Evolutionary conservation across 2,329 filamentous ascomycete genomes (phyloP), one percentile per base, ranked within the genome.

Genomic region (Cladosporium cucumerinum): DNA sequence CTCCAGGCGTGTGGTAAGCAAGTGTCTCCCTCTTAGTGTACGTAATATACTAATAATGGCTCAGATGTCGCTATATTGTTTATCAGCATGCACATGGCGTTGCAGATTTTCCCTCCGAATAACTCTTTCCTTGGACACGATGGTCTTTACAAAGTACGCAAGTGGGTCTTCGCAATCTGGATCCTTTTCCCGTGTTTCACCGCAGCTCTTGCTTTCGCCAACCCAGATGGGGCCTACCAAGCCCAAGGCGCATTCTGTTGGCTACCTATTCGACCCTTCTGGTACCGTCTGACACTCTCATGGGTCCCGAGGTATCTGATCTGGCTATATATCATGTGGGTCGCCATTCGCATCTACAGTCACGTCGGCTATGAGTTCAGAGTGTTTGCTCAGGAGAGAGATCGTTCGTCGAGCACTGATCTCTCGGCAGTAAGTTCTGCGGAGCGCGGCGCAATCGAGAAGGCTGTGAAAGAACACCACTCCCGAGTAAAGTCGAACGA

Each of bases 301-400:
- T 94, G 91, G 90, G 82, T 90, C 8, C 91, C 90, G 39, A 84
- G 90, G 58, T 92, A 92, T 68, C 69, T 90, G 39, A 87, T 92
- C 60, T 86, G 90, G 68, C 72, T 83, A 10, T 78, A 84, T 28
- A 89, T 93, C 67, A 77, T 91, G 36, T 75, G 81, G 30, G 84
- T 90, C 2, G 91, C 92, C 57, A 78, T 85, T 26, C 85, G 84
- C 7, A 87, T 93, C n/a, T 93, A 93, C 73, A 72, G 86, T 12
- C 89, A 91, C 68, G 86, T 93, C 8, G 79, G 80, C 0, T 70
- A 74, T 57, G 77, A 78, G 52, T 81, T 84, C 67, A 77, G 76
- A 16, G 68, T 80, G 2, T 77, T 77, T 66, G 74, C 72, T 2
- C 67, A 71, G 30, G 71, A 73, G 64, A 66, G 71, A 14, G 72